phyloP scores from a whole-genome alignment of 2,329 filamentous ascomycete species.

The Lasiodiplodia citricola region DNA sequence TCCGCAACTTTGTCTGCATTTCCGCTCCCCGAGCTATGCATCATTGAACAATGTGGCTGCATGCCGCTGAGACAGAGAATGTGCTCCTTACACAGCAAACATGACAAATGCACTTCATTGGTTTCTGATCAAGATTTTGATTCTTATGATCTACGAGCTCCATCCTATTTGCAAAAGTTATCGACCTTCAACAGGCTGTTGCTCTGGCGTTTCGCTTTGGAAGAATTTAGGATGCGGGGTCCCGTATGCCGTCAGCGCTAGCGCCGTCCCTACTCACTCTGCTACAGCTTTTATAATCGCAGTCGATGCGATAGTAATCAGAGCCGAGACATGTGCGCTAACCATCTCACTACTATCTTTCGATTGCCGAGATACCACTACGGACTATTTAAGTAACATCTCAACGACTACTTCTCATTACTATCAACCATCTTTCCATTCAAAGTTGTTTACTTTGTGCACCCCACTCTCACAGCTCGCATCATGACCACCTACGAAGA shows the following conservation, averaged over 20 bases:
- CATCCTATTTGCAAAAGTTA: neutral
- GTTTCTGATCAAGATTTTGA: neutral
- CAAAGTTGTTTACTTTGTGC: neutral
- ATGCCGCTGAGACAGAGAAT: neutral
- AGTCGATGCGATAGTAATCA: neutral
- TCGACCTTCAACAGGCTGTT: neutral
- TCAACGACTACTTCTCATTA: neutral
- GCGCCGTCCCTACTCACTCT: neutral
- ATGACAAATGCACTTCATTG: neutral
- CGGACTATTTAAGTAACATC: neutral
- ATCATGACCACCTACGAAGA: slow-evolving; percentile 22
- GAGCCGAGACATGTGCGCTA: neutral
- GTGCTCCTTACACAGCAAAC: neutral
- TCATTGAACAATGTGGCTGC: neutral
- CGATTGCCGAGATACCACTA: neutral
- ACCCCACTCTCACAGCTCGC: neutral
- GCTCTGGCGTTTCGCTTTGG: neutral
- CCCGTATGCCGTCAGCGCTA: neutral
- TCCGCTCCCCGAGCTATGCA: neutral
- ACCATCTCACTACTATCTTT: neutral
- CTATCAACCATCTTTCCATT: neutral
- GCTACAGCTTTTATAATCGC: neutral
- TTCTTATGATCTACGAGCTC: neutral
- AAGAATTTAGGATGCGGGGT: neutral
- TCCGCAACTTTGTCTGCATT: neutral